Conservation (phyloP, 164 flowering plant species). For the Piper betle region DNA sequence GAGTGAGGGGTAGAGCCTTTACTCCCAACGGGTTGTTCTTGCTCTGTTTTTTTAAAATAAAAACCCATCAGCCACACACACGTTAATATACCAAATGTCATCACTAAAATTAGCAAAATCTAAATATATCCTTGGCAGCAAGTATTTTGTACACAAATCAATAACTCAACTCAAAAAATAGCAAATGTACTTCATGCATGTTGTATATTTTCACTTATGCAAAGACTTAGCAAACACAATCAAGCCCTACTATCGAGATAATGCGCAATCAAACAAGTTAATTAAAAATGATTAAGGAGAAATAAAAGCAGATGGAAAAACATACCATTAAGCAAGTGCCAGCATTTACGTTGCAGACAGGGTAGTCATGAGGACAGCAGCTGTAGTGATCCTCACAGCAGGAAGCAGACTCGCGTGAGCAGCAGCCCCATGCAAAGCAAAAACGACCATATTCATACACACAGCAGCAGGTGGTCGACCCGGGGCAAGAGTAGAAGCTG, state of each 20-base stretch:
- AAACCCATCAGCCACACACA: not conserved
- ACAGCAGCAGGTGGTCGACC: constrained; percentile 74
- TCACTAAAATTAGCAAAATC: constrained; percentile 1
- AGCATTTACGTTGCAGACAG: constrained; percentile 48
- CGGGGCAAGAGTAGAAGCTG: constrained; percentile 46
- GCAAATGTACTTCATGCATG: not conserved
- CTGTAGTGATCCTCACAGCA: constrained; percentile 80
- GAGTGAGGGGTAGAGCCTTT: constrained; percentile 53
- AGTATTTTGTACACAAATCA: too few relatives aligned
- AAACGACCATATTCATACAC: constrained; percentile 24
- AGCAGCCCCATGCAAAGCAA: constrained; percentile 91
- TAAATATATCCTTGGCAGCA: not conserved
- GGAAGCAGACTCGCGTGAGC: constrained; percentile 79
- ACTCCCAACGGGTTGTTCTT: constrained; percentile 67
- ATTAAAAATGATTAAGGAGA: not conserved
- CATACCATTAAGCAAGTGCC: constrained; percentile 66
- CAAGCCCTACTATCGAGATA: too few relatives aligned
- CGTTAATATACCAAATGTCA: not conserved
- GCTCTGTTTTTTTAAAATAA: constrained; percentile 37
- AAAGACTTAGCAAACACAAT: too few relatives aligned
- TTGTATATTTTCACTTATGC: too few relatives aligned
- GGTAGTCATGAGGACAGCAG: constrained; percentile 92
- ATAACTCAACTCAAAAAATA: too few relatives aligned
- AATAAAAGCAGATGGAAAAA: not conserved
- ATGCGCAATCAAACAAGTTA: too few relatives aligned